Base-by-base conservation (phyloP, 495 filamentous ascomycete species). In the Apodospora peruviana region DNA sequence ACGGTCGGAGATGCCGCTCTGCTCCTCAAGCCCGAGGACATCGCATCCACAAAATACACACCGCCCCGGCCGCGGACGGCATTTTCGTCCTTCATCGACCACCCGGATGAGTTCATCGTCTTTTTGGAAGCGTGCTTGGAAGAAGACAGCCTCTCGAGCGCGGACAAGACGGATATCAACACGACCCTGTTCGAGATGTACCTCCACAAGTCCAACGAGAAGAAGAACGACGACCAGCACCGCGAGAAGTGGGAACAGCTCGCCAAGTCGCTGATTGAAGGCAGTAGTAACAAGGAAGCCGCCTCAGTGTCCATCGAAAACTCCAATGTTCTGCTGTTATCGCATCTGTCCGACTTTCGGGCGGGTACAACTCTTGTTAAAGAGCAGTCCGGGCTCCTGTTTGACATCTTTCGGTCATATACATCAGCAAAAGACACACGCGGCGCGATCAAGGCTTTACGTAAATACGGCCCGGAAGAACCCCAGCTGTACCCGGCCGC, bases 131-230 rank as follows among this genome's bases (percentile, higher is more conserved):
- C 86, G 19, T 91, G 84, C 44, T 79, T 87, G 5, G 76, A 81
- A 49, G 78, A 85, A 52, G 76, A 84, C 5, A 67, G 80, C 19
- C 66, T 93, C 4, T 81, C 78, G 20, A 72, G 87, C 42, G 58
- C 67, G 10, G 87, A 96, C 55, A 86, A 82, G 56, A 74, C 80
- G 5, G 94, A 97, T 64, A 80, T 98, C 35, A 91, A 91, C 65
- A 97, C 93, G 1, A 96, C 93, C 0, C 67, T 98, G 23, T 97
- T 98, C 62, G 93, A 98, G 61, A 96, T 97, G 83, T 98, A 96
- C 63, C 75, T 98, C 18, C 87, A 96, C 56, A 88, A 87, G 47
- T 86, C 90, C 35, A 86, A 80, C 55, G 74, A 80, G n/a, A 83
- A 83, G 57, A 85, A 81, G 53, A 81, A 84, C 35, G 64, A 41